phyloP scores from a whole-genome alignment of 306 rosid genomes.

The Quercus variabilis region DNA sequence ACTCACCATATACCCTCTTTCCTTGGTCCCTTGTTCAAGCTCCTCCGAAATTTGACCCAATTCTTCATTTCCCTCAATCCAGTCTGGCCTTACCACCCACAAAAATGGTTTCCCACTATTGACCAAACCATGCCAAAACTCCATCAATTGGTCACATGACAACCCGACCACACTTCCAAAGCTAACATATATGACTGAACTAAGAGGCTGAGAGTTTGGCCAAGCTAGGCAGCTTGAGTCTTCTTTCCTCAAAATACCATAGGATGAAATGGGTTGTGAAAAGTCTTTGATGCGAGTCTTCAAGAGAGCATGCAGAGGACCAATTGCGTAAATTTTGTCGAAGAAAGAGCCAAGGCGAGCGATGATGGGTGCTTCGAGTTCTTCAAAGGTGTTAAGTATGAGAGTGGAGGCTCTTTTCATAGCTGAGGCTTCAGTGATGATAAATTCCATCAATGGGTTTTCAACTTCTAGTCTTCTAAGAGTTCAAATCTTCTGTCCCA shows the following conservation, averaged over 20 bases:
- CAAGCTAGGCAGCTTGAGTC: background rate
- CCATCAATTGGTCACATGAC: background rate
- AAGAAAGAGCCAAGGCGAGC: background rate
- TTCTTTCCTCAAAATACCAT: background rate
- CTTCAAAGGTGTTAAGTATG: constrained; percentile 9
- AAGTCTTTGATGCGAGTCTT: background rate
- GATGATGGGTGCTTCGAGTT: constrained; percentile 3
- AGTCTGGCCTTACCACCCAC: background rate
- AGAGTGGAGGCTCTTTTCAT: background rate
- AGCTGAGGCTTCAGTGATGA: background rate
- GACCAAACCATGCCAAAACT: constrained; percentile 21
- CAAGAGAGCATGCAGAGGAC: constrained; percentile 10
- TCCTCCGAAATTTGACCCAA: background rate
- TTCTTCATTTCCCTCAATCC: background rate
- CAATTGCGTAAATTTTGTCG: background rate
- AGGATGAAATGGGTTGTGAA: background rate
- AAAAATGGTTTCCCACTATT: constrained; percentile 1
- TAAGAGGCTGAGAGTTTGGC: background rate
- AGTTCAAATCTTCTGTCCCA: too few species aligned
- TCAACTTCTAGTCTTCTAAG: background rate
- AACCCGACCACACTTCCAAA: constrained; percentile 4
- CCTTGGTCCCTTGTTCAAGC: constrained; percentile 15
- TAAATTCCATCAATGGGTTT: background rate
- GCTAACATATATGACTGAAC: constrained; percentile 18
- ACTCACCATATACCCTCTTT: constrained; percentile 29